Evolutionary conservation across 2,329 filamentous ascomycete species (phyloP), one percentile per base, ranked within the genome.

Genomic region (Diaporthe vaccinii): DNA sequence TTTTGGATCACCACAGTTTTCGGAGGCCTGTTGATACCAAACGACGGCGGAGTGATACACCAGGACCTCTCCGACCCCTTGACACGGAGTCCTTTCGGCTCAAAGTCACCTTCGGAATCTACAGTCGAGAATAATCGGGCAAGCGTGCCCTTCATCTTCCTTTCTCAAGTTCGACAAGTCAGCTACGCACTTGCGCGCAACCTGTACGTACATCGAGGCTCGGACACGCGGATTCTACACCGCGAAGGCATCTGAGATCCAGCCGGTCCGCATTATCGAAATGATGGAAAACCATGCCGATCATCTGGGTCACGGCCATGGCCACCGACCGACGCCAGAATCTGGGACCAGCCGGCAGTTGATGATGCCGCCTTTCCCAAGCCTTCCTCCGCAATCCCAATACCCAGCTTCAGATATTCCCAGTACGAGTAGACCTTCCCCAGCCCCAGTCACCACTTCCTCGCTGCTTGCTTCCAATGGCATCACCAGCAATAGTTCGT

Each of bases 401-500:
- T 76, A 76, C 51, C 62, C 74, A 67, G 46, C 91, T 78, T 91
- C 92, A 78, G 88, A 90, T 69, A 85, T 89, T 80, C 84, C 83
- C 80, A 83, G 82, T 85, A 84, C 84, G 83, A 79, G 84, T 82
- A 83, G 84, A 79, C 78, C 79, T 79, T 75, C 79, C 79, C 77
- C 77, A 77, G 41, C 74, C 77, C 75, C 73, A 71, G 62, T 76
- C 41, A 76, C 69, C 51, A 73, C 75, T 84, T 67, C 80, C 84
- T 34, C 83, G 89, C 79, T 91, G 90, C 82, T 90, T 88, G 79
- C 83, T 86, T 51, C 76, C 81, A 57, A 82, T 82, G 65, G 73
- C 76, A 79, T 76, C 58, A 79, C 78, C 74, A 84, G 83, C 65
- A 80, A 80, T 83, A 75, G 84, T 84, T 76, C 74, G 72, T 77